These are phyloP conservation scores for Plasmodium malariae DNA, from an alignment of 169 alveolate species.

Conservation along the genomic window DNA sequence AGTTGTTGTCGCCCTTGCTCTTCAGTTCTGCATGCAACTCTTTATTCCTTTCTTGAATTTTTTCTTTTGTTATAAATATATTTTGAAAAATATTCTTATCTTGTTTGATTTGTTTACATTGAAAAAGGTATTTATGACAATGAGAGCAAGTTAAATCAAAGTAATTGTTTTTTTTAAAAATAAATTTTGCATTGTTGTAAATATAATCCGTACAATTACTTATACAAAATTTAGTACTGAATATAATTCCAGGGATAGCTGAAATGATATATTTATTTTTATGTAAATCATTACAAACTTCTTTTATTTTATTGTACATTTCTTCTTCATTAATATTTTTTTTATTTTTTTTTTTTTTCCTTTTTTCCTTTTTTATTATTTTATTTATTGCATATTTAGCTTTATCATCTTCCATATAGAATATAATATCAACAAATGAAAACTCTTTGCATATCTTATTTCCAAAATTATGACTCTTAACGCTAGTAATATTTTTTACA, in stretches of 20 bases:
- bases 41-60: not conserved
- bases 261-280: constrained; percentile 31
- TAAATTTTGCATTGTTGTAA: constrained; percentile 18
- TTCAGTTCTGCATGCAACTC: too few species aligned
- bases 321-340: constrained; percentile 47
- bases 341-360: constrained; percentile 41
- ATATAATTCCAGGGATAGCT: constrained; percentile 20
- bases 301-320: constrained; percentile 37
- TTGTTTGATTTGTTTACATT: constrained; percentile 52
- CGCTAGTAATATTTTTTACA: constrained; percentile 21
- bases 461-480: constrained; percentile 17
- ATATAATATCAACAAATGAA: constrained; percentile 30
- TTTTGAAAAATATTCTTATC: constrained; percentile 24
- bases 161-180: constrained; percentile 39
- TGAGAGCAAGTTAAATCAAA: constrained; percentile 54
- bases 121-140: constrained; percentile 48
- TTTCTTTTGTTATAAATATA: not conserved
- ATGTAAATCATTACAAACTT: constrained; percentile 22
- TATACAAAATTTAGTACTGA: constrained; percentile 26
- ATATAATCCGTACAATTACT: constrained; percentile 30
- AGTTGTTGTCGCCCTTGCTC: too few species aligned
- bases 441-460: constrained; percentile 32
- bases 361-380: constrained; percentile 49
- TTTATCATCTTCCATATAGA: constrained; percentile 67
- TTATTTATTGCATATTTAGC: constrained; percentile 33